Evolutionary conservation across 108 stramenopile species (phyloP).

Genomic region (Pseudonitzschia multistriata): DNA sequence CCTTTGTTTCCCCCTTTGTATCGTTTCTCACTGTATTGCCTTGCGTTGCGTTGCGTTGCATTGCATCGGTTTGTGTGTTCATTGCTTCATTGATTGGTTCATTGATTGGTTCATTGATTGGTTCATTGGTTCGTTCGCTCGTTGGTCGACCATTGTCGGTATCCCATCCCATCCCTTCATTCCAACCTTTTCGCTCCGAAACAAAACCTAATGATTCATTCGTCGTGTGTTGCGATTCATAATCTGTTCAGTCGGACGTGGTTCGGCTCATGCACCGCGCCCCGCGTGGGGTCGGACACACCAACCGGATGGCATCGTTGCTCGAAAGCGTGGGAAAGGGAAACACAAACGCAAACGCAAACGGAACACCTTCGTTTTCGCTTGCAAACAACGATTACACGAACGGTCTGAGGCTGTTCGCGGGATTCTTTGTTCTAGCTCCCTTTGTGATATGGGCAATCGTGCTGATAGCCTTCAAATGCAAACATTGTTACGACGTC

Average conservation of each 20-base stretch:
- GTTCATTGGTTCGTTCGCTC: too few relatives aligned
- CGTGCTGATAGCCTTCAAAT: background rate
- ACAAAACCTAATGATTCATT: too few relatives aligned
- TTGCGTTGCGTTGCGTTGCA: too few relatives aligned
- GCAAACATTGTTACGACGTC: background rate
- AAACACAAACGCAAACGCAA: too few relatives aligned
- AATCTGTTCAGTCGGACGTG: conserved; percentile 1
- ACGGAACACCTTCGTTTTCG: background rate
- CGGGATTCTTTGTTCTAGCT: background rate
- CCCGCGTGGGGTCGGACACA: background rate
- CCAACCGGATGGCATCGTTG: conserved; percentile 3
- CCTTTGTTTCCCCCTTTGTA: too few relatives aligned
- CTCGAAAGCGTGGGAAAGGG: background rate
- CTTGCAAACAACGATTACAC: background rate
- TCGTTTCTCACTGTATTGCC: background rate
- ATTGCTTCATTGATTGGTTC: too few relatives aligned
- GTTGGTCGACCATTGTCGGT: too few relatives aligned
- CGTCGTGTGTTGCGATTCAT: too few relatives aligned
- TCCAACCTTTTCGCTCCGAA: too few relatives aligned
- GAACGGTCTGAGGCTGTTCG: background rate
- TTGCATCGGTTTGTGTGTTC: too few relatives aligned
- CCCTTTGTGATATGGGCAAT: background rate
- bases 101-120: too few relatives aligned
- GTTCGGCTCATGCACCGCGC: background rate
- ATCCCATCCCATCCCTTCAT: too few relatives aligned